Evolutionary conservation across 192 early-diverging fungal species (phyloP).

Genomic region (Dimargaris cristalligena): DNA sequence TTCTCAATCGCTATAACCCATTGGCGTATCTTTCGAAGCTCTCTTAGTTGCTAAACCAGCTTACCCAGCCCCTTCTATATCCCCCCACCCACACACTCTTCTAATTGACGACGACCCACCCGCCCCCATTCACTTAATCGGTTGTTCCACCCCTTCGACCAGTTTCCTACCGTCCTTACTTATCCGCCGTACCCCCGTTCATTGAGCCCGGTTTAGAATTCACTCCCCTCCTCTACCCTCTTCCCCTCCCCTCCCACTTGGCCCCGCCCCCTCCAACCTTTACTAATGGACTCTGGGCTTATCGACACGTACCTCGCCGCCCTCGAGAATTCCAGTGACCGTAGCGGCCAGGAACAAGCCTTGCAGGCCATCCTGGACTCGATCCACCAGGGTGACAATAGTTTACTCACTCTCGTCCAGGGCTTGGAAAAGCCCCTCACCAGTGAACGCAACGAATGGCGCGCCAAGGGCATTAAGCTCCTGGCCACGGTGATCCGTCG

Average conservation of each 20-base stretch:
- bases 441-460: neutral
- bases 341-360: neutral
- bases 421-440: conserved; percentile 1
- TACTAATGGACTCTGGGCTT: neutral
- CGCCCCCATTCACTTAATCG: too few species aligned
- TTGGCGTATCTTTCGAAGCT: too few species aligned
- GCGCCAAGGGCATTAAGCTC: conserved; percentile 8
- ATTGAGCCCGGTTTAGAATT: too few species aligned
- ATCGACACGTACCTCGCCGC: neutral
- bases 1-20: too few species aligned
- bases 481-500: conserved; percentile 3
- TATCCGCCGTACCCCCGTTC: too few species aligned
- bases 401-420: conserved; percentile 8
- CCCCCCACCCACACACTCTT: too few species aligned
- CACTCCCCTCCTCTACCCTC: neutral
- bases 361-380: neutral
- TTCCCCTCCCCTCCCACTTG: neutral
- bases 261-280: neutral
- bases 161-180: too few species aligned
- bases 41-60: too few species aligned
- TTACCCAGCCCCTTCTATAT: too few species aligned
- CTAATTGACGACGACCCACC: too few species aligned
- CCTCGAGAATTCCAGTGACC: neutral
- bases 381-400: neutral
- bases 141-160: too few species aligned